phyloP scores from a whole-genome alignment of 2,329 filamentous ascomycete species.

The Paraconiothyrium sp. region DNA sequence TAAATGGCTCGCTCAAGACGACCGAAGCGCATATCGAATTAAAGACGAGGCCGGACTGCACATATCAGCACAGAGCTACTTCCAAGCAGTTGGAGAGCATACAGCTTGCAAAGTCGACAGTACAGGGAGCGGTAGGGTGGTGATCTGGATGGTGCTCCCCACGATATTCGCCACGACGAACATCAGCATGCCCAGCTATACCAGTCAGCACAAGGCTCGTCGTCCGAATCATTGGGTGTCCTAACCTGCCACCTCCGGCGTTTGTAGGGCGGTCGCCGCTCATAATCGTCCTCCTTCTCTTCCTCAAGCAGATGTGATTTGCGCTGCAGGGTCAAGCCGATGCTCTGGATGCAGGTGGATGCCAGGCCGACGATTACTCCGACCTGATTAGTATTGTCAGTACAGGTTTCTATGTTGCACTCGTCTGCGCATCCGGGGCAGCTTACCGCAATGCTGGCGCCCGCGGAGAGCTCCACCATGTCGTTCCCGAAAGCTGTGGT shows the following conservation, averaged over 20 bases:
- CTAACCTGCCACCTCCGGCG: conserved; percentile 87
- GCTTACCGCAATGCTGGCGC: conserved; percentile 54
- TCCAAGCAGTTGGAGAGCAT: conserved; percentile 16
- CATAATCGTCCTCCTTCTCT: conserved; percentile 82
- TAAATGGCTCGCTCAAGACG: conserved; percentile 93
- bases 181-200: conserved; percentile 86
- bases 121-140: conserved; percentile 90
- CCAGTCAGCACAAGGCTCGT: conserved; percentile 25
- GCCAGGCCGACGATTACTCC: conserved; percentile 92
- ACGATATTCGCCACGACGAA: conserved; percentile 94
- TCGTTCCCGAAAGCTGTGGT: conserved; percentile 25
- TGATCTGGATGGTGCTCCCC: conserved; percentile 97
- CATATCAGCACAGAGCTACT: conserved; percentile 14
- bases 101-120: conserved; percentile 91
- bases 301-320: conserved; percentile 99
- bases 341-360: conserved; percentile 92
- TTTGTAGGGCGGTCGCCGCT: conserved; percentile 85
- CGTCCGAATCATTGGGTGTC: neutral
- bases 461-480: conserved; percentile 54
- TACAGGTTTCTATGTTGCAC: conserved; percentile 5
- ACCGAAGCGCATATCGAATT: conserved; percentile 97
- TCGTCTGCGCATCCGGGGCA: conserved; percentile 7
- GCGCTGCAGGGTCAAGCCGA: conserved; percentile 93
- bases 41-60: conserved; percentile 87
- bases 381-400: conserved; percentile 65